Evolutionary conservation across 2,329 filamentous ascomycete genomes (phyloP).

Genomic region (Clonostachys rosea): DNA sequence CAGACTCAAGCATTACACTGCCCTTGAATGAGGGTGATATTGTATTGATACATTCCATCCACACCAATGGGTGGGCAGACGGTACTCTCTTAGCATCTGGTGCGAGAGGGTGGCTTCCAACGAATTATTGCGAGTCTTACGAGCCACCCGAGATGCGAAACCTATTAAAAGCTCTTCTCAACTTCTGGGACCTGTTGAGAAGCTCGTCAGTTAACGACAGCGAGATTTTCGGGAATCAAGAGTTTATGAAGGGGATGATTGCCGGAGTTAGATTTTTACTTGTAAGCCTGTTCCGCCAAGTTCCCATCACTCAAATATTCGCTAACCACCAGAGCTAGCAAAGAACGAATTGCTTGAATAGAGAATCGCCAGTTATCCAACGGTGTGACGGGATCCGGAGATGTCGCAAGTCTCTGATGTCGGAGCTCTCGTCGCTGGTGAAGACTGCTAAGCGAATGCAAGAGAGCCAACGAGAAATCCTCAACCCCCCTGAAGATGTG

Average conservation of each 20-base stretch:
- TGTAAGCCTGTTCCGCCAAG: slow-evolving; percentile 44
- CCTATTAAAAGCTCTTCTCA: slow-evolving; percentile 78
- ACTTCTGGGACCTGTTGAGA: slow-evolving; percentile 87
- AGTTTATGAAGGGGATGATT: slow-evolving; percentile 91
- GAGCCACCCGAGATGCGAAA: slow-evolving; percentile 83
- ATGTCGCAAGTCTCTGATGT: slow-evolving; percentile 80
- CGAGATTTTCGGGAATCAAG: slow-evolving; percentile 81
- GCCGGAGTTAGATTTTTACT: slow-evolving; percentile 87
- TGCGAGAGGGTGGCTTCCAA: slow-evolving; percentile 90
- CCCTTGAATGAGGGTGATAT: slow-evolving; percentile 88
- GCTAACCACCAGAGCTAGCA: slow-evolving; percentile 50
- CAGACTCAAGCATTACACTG: slow-evolving; percentile 83
- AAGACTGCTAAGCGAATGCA: slow-evolving; percentile 84
- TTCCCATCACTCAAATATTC: slow-evolving; percentile 8
- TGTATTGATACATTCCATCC: slow-evolving; percentile 90
- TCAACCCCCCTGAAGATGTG: slow-evolving; percentile 47
- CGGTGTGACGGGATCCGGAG: slow-evolving; percentile 71
- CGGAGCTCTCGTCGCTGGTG: slow-evolving; percentile 84
- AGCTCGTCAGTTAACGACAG: slow-evolving; percentile 72
- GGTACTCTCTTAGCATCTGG: slow-evolving; percentile 85
- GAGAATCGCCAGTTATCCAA: slow-evolving; percentile 73
- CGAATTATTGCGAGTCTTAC: slow-evolving; percentile 96
- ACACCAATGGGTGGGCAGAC: slow-evolving; percentile 98
- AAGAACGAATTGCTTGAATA: slow-evolving; percentile 79
- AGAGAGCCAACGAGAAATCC: slow-evolving; percentile 56